A percentile compares a stretch with the other conserved stretches of the same genome.
Conservation (phyloP, 768 basidiomycete species). For the Amanita muscaria region DNA sequence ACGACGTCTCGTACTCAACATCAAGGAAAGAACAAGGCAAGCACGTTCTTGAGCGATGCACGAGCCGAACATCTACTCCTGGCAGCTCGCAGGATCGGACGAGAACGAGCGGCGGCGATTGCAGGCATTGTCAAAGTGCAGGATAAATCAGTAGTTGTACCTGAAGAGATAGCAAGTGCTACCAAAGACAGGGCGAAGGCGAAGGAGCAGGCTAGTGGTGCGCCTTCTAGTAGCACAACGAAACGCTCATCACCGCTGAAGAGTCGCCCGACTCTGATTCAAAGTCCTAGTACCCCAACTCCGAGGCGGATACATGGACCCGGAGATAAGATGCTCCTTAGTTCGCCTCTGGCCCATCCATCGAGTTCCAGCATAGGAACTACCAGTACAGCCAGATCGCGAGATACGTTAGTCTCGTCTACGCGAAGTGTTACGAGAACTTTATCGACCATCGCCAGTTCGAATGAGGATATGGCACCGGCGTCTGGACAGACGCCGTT, state of each 20-base stretch:
- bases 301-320: neutral
- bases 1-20: slow-evolving; percentile 11
- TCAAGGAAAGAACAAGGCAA: slow-evolving; percentile 13
- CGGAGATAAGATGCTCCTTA: neutral
- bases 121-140: slow-evolving; percentile 35
- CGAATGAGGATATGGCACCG: neutral
- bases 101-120: slow-evolving; percentile 47
- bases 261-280: neutral
- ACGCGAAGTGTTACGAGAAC: neutral
- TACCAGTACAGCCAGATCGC: neutral
- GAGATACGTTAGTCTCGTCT: neutral
- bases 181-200: slow-evolving; percentile 12
- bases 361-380: neutral
- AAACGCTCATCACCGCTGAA: no score
- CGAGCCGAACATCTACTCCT: slow-evolving; percentile 62
- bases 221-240: no score
- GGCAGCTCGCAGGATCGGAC: slow-evolving; percentile 63
- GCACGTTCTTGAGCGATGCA: slow-evolving; percentile 49
- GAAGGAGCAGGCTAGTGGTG: no score
- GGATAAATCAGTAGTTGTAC: slow-evolving; percentile 13
- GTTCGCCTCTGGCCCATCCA: neutral
- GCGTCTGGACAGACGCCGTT: slow-evolving; percentile 31
- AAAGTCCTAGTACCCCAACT: slow-evolving; percentile 4
- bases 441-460: no score
- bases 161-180: slow-evolving; percentile 9